Evolutionary conservation across 176 grass and related monocot genomes (phyloP).

Genomic region (Carex pumila): DNA sequence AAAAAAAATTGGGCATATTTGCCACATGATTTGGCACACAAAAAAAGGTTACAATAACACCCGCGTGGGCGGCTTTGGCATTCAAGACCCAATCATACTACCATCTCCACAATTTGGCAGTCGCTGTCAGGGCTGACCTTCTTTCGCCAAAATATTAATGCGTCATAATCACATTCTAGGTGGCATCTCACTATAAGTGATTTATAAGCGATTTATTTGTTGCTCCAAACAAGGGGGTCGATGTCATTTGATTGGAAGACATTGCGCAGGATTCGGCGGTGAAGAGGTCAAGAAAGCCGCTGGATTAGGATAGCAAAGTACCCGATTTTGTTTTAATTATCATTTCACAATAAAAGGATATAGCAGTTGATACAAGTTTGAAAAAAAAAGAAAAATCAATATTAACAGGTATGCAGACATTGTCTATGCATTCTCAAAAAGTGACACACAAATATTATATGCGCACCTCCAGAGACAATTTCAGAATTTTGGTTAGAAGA

Average conservation of each 20-base stretch:
- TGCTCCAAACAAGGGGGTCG: not conserved
- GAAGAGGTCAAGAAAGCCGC: not conserved
- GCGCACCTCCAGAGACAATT: too few species aligned
- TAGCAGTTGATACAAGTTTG: too few species aligned
- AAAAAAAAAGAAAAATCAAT: too few species aligned
- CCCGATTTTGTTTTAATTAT: too few species aligned
- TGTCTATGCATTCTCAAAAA: too few species aligned
- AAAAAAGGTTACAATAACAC: not conserved
- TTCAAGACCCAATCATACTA: not conserved
- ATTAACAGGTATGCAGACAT: too few species aligned
- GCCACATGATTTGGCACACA: not conserved
- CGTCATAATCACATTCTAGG: not conserved
- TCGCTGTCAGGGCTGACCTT: not conserved
- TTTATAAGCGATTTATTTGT: not conserved
- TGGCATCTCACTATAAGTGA: not conserved
- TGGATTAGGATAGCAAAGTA: not conserved
- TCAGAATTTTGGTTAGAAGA: too few species aligned
- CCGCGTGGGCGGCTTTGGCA: constrained; percentile 8
- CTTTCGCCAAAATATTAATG: not conserved
- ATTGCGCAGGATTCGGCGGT: not conserved
- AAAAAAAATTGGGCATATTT: too few species aligned
- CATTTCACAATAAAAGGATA: too few species aligned
- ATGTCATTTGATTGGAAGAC: not conserved
- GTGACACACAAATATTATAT: too few species aligned
- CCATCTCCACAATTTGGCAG: not conserved